Evolutionary conservation across 2,329 filamentous ascomycete genomes (phyloP).

Genomic region (Neophaeococcomyces aloes): DNA sequence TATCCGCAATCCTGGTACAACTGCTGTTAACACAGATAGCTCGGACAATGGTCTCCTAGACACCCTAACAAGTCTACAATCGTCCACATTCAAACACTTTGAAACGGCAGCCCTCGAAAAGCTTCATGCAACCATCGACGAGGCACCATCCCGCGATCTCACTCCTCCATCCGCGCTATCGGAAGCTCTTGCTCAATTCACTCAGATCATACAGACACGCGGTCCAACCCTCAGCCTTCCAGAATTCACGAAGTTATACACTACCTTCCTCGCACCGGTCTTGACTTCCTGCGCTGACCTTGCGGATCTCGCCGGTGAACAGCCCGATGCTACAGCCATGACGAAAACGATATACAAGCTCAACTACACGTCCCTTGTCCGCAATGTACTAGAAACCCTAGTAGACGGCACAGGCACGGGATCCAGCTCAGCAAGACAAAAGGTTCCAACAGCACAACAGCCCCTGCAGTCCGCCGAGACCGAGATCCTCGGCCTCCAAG

Average conservation of each 20-base stretch:
- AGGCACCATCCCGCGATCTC: constrained; percentile 11
- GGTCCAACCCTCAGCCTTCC: constrained; percentile 35
- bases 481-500: constrained; percentile 14
- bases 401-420: constrained; percentile 20
- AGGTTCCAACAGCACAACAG: constrained; percentile 26
- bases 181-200: constrained; percentile 27
- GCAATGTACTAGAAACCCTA: constrained; percentile 47
- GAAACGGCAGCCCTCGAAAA: constrained; percentile 22
- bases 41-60: constrained; percentile 47
- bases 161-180: constrained; percentile 15
- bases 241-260: constrained; percentile 63
- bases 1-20: constrained; percentile 41
- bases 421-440: constrained; percentile 11
- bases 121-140: constrained; percentile 5
- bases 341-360: constrained; percentile 40
- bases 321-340: constrained; percentile 23
- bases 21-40: constrained; percentile 26
- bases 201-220: constrained; percentile 38
- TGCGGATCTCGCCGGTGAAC: constrained; percentile 31
- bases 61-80: constrained; percentile 27
- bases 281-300: constrained; percentile 63
- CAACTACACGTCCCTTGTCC: constrained; percentile 43
- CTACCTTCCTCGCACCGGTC: constrained; percentile 83
- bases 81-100: constrained; percentile 38
- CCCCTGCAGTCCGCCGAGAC: constrained; percentile 12